phyloP scores from a whole-genome alignment of 768 basidiomycete genomes.

The Leucosporidium yakuticum region DNA sequence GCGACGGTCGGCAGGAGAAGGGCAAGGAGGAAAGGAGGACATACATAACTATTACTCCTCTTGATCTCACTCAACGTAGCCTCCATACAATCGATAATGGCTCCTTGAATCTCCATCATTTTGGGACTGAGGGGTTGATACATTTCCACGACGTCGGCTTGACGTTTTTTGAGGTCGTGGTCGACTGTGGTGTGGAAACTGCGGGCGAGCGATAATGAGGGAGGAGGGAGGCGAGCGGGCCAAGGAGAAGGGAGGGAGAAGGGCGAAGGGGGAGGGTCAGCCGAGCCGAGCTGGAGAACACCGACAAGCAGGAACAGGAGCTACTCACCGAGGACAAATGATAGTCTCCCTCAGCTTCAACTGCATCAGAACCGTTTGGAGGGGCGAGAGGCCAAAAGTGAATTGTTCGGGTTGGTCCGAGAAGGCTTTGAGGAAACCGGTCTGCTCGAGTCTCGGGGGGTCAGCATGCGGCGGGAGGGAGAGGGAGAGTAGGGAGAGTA shows the following conservation, averaged over 20 bases:
- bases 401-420: constrained; percentile 95
- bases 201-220: background rate
- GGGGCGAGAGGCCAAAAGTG: constrained; percentile 80
- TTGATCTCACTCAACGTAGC: constrained; percentile 82
- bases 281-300: no score
- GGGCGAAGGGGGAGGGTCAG: constrained; percentile 22
- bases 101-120: constrained; percentile 88
- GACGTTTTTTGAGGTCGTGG: constrained; percentile 67
- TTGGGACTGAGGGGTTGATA: constrained; percentile 74
- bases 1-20: background rate
- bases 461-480: background rate
- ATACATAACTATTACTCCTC: constrained; percentile 68
- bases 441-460: constrained; percentile 37
- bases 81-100: constrained; percentile 89
- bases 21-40: background rate
- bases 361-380: constrained; percentile 88
- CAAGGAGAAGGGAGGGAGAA: background rate
- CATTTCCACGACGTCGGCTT: constrained; percentile 86
- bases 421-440: constrained; percentile 92
- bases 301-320: no score
- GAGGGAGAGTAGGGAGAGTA: background rate
- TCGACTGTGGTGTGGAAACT: constrained; percentile 91
- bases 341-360: constrained; percentile 81
- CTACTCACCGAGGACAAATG: constrained; percentile 79
- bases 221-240: background rate